A percentile compares a stretch with the other conserved stretches of the same genome.
Conservation (phyloP, 1,284 basidiomycete genomes). For the Malassezia sp. region DNA sequence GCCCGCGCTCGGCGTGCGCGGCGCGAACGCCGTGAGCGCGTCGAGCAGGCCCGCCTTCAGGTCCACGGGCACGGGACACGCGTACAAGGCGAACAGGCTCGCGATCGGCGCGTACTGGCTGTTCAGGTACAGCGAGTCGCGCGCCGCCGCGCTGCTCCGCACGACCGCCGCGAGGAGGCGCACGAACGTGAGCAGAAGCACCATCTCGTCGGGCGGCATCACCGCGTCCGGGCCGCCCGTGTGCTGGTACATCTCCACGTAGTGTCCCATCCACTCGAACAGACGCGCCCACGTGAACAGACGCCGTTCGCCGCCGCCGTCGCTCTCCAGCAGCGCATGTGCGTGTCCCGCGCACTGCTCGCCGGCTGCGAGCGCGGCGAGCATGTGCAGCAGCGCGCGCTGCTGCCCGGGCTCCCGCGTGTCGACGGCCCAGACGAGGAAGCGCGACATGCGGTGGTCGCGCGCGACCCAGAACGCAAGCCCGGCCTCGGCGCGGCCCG, state of each 20-base stretch:
- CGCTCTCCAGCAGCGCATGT: constrained; percentile 33
- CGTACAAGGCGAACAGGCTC: constrained; percentile 54
- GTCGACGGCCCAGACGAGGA: constrained; percentile 45
- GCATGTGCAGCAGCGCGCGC: constrained; percentile 42
- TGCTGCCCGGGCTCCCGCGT: constrained; percentile 40
- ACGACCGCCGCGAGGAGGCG: constrained; percentile 70
- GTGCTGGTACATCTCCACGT: constrained; percentile 33
- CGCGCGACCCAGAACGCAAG: constrained; percentile 36
- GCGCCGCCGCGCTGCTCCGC: constrained; percentile 63
- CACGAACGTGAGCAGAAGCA: constrained; percentile 68
- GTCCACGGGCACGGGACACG: constrained; percentile 58
- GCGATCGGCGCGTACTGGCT: constrained; percentile 60
- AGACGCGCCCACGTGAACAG: constrained; percentile 40
- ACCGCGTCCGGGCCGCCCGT: constrained; percentile 15
- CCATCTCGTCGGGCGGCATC: constrained; percentile 63
- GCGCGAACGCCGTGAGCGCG: constrained; percentile 64
- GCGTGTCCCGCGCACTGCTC: constrained; percentile 40
- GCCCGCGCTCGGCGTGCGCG: constrained; percentile 8
- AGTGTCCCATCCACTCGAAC: constrained; percentile 45
- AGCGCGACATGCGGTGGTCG: constrained; percentile 49
- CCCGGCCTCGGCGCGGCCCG: constrained; percentile 32
- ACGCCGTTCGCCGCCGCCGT: constrained; percentile 26
- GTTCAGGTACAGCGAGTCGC: constrained; percentile 66
- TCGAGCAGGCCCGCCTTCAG: constrained; percentile 78
- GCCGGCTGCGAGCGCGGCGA: constrained; percentile 36